phyloP scores from a whole-genome alignment of 192 early-diverging fungal species.

The Mycoemilia scoparia region DNA sequence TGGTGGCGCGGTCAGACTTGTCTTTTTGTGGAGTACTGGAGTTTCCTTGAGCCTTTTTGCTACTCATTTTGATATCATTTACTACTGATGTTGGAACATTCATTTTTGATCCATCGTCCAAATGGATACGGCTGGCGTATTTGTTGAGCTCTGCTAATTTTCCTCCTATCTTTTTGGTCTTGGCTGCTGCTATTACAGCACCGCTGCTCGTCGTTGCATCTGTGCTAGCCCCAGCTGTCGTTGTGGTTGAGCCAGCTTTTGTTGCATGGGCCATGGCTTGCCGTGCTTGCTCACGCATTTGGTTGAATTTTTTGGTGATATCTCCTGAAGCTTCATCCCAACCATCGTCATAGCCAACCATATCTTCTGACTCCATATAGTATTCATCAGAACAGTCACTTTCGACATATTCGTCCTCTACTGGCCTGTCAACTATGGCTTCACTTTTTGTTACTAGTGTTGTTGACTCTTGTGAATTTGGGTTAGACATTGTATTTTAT shows the following conservation, averaged over 20 bases:
- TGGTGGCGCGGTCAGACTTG: slow-evolving; percentile 87
- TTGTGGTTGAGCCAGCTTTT: neutral
- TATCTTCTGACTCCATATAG: slow-evolving; percentile 49
- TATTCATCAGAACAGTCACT: slow-evolving; percentile 32
- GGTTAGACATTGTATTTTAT: too few relatives aligned
- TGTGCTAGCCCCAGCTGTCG: neutral
- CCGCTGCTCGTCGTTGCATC: slow-evolving; percentile 4
- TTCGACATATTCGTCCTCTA: slow-evolving; percentile 22
- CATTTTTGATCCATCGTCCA: slow-evolving; percentile 33
- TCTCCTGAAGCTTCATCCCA: slow-evolving; percentile 65
- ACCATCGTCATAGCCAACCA: slow-evolving; percentile 66
- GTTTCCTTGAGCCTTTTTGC: slow-evolving; percentile 21
- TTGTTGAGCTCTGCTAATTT: slow-evolving; percentile 44
- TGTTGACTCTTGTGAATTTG: too few relatives aligned
- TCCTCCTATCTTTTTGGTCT: slow-evolving; percentile 16
- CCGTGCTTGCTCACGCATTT: slow-evolving; percentile 49
- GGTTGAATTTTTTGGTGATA: slow-evolving; percentile 89
- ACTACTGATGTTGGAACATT: too few relatives aligned
- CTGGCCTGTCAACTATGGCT: slow-evolving; percentile 6
- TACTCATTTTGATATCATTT: slow-evolving; percentile 5
- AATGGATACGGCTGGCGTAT: slow-evolving; percentile 49
- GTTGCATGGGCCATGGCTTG: slow-evolving; percentile 3
- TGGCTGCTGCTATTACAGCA: slow-evolving; percentile 7
- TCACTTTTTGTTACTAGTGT: too few relatives aligned
- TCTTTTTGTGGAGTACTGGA: slow-evolving; percentile 38